Conservation (phyloP, 2,329 filamentous ascomycete species). For the Xylariaceae sp. region DNA sequence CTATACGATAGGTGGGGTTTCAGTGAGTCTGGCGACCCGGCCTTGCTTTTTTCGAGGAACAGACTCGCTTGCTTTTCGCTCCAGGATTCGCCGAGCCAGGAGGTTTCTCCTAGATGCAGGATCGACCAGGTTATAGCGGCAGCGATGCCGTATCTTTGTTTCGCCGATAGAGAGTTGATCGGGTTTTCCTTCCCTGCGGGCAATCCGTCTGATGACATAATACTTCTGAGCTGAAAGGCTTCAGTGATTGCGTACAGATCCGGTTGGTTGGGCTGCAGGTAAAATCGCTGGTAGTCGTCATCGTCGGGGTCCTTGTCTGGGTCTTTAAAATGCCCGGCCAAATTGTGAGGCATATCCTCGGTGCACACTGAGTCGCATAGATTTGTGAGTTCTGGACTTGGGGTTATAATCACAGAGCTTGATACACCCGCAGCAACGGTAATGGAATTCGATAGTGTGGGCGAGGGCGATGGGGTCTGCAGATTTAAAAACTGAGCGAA, state of each 20-base stretch:
- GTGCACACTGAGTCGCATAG: slow-evolving; percentile 2
- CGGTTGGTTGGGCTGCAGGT: neutral
- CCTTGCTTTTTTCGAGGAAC: neutral
- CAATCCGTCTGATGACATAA: neutral
- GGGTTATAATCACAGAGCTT: neutral
- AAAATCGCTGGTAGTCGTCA: neutral
- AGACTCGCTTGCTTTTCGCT: slow-evolving; percentile 5
- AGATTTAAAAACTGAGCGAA: no score
- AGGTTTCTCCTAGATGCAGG: slow-evolving; percentile 5
- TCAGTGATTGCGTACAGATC: neutral
- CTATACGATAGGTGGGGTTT: no score
- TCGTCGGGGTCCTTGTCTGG: neutral
- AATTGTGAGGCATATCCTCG: neutral
- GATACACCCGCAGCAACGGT: neutral
- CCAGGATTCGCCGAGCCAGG: slow-evolving; percentile 7
- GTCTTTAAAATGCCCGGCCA: slow-evolving; percentile 2
- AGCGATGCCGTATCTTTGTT: slow-evolving; percentile 10
- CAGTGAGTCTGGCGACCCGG: neutral
- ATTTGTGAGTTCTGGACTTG: neutral
- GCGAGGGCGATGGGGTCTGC: neutral
- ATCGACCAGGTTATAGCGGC: slow-evolving; percentile 8
- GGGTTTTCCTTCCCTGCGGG: neutral
- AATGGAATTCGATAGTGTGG: neutral
- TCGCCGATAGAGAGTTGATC: slow-evolving; percentile 2
- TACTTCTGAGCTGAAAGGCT: neutral